Evolutionary conservation across 192 early-diverging fungal genomes (phyloP), one percentile per base, ranked within the genome.

Genomic region (Backusella parvicylindrica): DNA sequence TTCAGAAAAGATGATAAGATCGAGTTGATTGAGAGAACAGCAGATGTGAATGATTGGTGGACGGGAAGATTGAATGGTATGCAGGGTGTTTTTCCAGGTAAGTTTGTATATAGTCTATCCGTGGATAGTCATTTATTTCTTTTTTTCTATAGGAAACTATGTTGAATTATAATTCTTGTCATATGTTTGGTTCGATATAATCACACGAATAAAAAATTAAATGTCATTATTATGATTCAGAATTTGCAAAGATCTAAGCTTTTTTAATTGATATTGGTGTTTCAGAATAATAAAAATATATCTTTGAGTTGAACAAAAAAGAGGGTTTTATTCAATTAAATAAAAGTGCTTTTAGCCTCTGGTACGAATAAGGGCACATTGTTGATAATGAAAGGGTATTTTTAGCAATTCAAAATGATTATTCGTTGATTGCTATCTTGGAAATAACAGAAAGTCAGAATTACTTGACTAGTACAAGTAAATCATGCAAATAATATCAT

Each of bases 21-120:
- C 64, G 88, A 93, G 79, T 71, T 95, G 11, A 30, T 94, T 26
- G 81, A 91, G 64, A 81, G 87, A 56, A 90, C 90, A 1, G 70
- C 75, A 15, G 83, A 84, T 68, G 72, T 73, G 5, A 85, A 95
- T 73, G 93, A 92, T 66, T 95, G 94, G 94, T 95, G 94, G 94
- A 94, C 90, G 2, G 94, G 94, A 5, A 82, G 71, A n/a, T 73
- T 91, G 28, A 83, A 89, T 68, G 90, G 90, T 8, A 73, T 72
- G 2, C 75, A 77, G n/a, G 93, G 93, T 26, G 81, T 91, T 13
- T 94, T 94, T 78, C 93, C 93, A 71, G 93, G 92, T 75, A 91
- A 83, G 64, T 30, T 35, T 50, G 9, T 47, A 64, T 23, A 43
- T 36, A 21, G 21, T 31, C 15, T 32, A 21, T 11, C 8, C n/a